phyloP scores from a whole-genome alignment of 192 early-diverging fungal species.

The Rhizophagus sp. region DNA sequence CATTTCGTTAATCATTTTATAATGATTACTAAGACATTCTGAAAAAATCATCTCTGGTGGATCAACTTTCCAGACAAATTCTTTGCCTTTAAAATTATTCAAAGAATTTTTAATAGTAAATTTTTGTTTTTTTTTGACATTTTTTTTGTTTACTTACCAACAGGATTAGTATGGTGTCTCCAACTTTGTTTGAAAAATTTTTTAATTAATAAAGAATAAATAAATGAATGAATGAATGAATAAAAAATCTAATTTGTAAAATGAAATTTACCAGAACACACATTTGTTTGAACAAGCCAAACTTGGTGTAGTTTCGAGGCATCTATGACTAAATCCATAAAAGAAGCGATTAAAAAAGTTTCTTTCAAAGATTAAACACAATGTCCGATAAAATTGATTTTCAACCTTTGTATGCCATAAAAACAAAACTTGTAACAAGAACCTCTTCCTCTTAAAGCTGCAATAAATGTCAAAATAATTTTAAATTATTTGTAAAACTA shows the following conservation, averaged over 20 bases:
- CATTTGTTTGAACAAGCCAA: slow-evolving; percentile 80
- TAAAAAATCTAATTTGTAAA: background rate
- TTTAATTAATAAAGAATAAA: too few relatives aligned
- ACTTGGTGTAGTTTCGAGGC: slow-evolving; percentile 77
- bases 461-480: background rate
- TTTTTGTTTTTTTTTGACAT: background rate
- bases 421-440: slow-evolving; percentile 80
- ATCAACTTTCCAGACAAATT: slow-evolving; percentile 65
- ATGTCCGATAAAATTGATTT: background rate
- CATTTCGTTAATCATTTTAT: slow-evolving; percentile 74
- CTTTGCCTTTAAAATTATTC: background rate
- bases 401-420: slow-evolving; percentile 66
- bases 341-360: background rate
- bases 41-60: slow-evolving; percentile 65
- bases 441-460: slow-evolving; percentile 64
- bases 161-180: slow-evolving; percentile 76
- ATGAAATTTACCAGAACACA: slow-evolving; percentile 50
- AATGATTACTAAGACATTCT: slow-evolving; percentile 69
- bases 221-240: too few relatives aligned
- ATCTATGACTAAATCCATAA: slow-evolving; percentile 45
- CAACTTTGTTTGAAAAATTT: slow-evolving; percentile 40
- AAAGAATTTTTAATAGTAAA: background rate
- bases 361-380: background rate
- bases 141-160: slow-evolving; percentile 61
- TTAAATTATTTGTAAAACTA: background rate